Evolutionary conservation across 2,329 filamentous ascomycete species (phyloP), one percentile per base, ranked within the genome.

Genomic region (Colletotrichum plurivorum): DNA sequence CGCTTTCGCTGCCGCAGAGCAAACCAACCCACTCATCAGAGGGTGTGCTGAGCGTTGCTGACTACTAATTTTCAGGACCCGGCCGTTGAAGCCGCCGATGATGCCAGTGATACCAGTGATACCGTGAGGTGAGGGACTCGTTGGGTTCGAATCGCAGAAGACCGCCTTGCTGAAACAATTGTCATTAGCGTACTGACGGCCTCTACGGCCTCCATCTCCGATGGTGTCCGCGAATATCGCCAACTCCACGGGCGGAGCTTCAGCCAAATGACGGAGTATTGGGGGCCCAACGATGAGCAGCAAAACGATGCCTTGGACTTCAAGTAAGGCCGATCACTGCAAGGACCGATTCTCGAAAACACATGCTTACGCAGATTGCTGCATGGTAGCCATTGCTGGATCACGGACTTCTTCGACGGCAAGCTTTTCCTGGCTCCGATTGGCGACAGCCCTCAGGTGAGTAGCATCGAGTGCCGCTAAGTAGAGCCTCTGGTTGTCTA

Each of bases 351-450:
- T 22, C 18, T 48, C n/a, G 9, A 10, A 10, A 18, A n/a, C 45
- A 9, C 2, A n/a, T 48, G 18, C 45, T 48, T 22, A 48, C 18
- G 45, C 45, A 48, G 7, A 48, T 18, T 48, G 45, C 45, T 2
- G 13, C 43, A 10, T 4, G 45, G 45, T 22, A 48, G 45, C 4
- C 45, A 48, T 48, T 48, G 45, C 45, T 48, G 45, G 45, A 48
- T 48, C n/a, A 48, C 45, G 7, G 16, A 48, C 22, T 71, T 77
- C 18, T 73, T 81, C 2, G 75, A 75, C 16, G 77, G 78, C 16
- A 75, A 76, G 31, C 76, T 84, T 5, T 79, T 77, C 66, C 71
- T 81, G 6, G 78, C 81, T 5, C 81, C 81, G 8, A 74, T 83
- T 4, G 69, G 72, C 27, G 63, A 75, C 12, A 71, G 77, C 49